Evolutionary conservation across 1,284 basidiomycete species (phyloP).

Genomic region (Boletus holoroseus): DNA sequence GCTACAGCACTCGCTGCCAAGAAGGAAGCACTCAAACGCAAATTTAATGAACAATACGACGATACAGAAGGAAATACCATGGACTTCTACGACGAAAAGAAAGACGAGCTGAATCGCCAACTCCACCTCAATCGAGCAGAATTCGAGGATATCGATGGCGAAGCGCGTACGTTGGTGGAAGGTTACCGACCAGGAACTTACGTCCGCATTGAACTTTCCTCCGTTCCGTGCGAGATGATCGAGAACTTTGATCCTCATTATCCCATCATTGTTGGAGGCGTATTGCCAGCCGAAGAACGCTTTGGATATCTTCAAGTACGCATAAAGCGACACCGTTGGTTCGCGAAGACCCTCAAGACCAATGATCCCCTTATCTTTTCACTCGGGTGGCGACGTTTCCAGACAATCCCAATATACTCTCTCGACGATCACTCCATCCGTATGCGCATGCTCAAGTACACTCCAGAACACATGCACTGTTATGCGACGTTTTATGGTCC

Average conservation of each 20-base stretch:
- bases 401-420: conserved; percentile 91
- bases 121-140: conserved; percentile 82
- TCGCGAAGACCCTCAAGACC: conserved; percentile 87
- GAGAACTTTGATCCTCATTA: conserved; percentile 90
- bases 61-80: conserved; percentile 73
- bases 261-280: conserved; percentile 89
- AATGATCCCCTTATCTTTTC: conserved; percentile 97
- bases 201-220: conserved; percentile 82
- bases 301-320: conserved; percentile 94
- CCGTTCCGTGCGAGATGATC: conserved; percentile 88
- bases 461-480: conserved; percentile 99
- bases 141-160: conserved; percentile 77
- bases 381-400: conserved; percentile 95
- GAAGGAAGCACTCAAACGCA: conserved; percentile 88
- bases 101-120: conserved; percentile 87
- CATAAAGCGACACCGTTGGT: conserved; percentile 97
- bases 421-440: conserved; percentile 96
- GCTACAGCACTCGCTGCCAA: conserved; percentile 71
- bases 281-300: conserved; percentile 87
- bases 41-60: conserved; percentile 97
- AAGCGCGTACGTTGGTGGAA: conserved; percentile 80
- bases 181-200: conserved; percentile 92
- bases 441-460: conserved; percentile 99
- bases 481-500: conserved; percentile 96
- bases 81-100: conserved; percentile 89